These are phyloP conservation scores for Allium sativum DNA, from an alignment of 106 monocot genomes.

Conservation along the genomic window DNA sequence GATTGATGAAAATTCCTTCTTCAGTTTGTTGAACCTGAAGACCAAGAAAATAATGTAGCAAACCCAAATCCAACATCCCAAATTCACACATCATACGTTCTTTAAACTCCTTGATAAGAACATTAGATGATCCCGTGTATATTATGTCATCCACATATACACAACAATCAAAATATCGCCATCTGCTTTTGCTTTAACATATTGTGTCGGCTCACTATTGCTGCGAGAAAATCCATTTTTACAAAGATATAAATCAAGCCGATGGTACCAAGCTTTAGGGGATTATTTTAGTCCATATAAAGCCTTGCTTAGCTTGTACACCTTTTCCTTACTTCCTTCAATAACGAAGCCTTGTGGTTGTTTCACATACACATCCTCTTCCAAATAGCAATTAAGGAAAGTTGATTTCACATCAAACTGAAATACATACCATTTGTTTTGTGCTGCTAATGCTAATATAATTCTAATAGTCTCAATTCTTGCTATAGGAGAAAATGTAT, in stretches of 20 bases:
- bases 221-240: constrained; percentile 8
- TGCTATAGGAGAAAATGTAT: constrained; percentile 17
- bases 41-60: constrained; percentile 12
- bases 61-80: constrained; percentile 5
- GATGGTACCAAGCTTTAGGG: constrained; percentile 11
- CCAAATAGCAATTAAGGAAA: constrained; percentile 10
- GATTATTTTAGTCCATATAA: constrained; percentile 12
- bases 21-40: constrained; percentile 3
- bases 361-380: too few species aligned
- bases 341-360: too few species aligned
- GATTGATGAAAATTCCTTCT: constrained; percentile 12
- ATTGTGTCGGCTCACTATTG: constrained; percentile 9
- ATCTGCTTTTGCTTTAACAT: constrained; percentile 2
- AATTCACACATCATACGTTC: constrained; percentile 1
- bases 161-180: constrained; percentile 1
- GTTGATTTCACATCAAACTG: constrained; percentile 16
- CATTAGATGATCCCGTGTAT: not conserved
- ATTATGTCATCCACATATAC: constrained; percentile 20
- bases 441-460: constrained; percentile 1
- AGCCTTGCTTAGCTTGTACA: constrained; percentile 10
- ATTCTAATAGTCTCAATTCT: constrained; percentile 13
- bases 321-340: too few species aligned
- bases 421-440: constrained; percentile 4
- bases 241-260: constrained; percentile 2
- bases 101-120: constrained; percentile 1